Percentiles rank a stretch among this genome's conserved stretches.
phyloP scores from a whole-genome alignment of 78 protist species.

The Creolimax fragrantissima region DNA sequence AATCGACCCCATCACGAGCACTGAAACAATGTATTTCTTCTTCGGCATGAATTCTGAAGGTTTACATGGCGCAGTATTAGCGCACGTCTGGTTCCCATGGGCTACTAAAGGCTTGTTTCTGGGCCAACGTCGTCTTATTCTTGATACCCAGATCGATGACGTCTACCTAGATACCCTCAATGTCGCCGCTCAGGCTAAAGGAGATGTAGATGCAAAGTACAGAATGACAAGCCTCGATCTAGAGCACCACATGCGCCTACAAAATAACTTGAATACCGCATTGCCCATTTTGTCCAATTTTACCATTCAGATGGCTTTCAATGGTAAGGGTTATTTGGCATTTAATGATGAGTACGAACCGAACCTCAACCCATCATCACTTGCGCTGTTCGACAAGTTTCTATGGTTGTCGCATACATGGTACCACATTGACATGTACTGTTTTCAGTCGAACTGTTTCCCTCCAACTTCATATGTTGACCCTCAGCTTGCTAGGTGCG shows the following conservation, averaged over 20 bases:
- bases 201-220: neutral
- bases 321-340: neutral
- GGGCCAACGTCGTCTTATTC: conserved; percentile 4
- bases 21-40: neutral
- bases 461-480: neutral
- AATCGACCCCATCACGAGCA: neutral
- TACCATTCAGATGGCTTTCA: neutral
- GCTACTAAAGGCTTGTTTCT: neutral
- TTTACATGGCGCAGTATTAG: neutral
- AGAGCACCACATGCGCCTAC: neutral
- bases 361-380: neutral
- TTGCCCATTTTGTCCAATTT: neutral
- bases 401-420: conserved; percentile 6
- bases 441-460: neutral
- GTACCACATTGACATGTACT: conserved; percentile 10
- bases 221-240: neutral
- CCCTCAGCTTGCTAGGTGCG: neutral
- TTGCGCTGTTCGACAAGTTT: neutral
- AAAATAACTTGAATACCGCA: neutral
- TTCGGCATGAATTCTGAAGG: neutral
- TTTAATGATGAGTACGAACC: neutral
- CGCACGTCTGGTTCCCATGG: conserved; percentile 10
- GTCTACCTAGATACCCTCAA: neutral
- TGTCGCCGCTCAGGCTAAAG: neutral
- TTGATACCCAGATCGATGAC: conserved; percentile 11